Percentiles rank a stretch among this genome's conserved stretches.
phyloP scores from a whole-genome alignment of 139 green algal species.

The Coccomyxa sp. region DNA sequence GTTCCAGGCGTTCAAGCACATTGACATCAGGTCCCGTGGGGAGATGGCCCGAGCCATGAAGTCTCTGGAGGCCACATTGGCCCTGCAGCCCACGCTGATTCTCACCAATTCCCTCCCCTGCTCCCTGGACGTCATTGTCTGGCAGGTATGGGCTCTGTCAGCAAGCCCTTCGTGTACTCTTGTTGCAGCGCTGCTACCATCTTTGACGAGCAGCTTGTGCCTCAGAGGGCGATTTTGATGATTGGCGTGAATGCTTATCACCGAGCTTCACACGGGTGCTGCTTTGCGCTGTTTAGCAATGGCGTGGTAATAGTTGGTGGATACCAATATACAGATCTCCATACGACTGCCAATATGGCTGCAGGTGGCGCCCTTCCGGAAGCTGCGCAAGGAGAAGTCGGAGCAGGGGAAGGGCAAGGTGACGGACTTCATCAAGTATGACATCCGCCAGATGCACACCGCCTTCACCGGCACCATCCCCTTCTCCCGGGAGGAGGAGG shows the following conservation, averaged over 20 bases:
- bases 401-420: not conserved
- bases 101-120: constrained; percentile 77
- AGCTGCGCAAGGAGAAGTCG: constrained; percentile 10
- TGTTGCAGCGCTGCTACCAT: too few relatives aligned
- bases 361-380: constrained; percentile 17
- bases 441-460: constrained; percentile 20
- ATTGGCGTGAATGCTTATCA: too few relatives aligned
- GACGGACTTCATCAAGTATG: constrained; percentile 12
- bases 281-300: too few relatives aligned
- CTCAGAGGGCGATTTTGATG: too few relatives aligned
- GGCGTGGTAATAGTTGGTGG: too few relatives aligned
- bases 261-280: too few relatives aligned
- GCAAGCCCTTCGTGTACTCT: too few relatives aligned
- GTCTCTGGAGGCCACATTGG: constrained; percentile 66
- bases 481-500: not conserved
- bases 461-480: constrained; percentile 20
- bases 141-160: constrained; percentile 29
- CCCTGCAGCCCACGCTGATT: constrained; percentile 60
- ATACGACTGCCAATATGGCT: too few relatives aligned
- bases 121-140: constrained; percentile 49
- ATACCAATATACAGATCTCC: too few relatives aligned
- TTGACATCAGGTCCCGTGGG: constrained; percentile 42
- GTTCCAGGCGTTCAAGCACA: constrained; percentile 64
- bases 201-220: too few relatives aligned
- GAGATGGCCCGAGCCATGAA: constrained; percentile 44